phyloP scores from a whole-genome alignment of 305 asterid genomes.

The Solanum aculeatissimum region DNA sequence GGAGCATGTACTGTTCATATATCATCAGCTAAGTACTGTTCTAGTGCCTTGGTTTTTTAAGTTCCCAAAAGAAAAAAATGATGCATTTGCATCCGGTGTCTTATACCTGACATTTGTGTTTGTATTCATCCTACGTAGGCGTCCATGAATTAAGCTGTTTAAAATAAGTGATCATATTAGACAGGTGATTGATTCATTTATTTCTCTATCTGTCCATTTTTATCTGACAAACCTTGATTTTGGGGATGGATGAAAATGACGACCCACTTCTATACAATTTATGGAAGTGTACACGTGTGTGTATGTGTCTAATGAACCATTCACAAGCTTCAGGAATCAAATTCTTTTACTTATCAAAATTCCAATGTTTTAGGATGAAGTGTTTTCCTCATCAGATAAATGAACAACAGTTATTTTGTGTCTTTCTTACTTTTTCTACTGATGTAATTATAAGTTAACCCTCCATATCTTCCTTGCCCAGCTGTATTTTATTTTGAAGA shows the following conservation, averaged over 20 bases:
- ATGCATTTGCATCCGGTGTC: background rate
- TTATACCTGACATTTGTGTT: background rate
- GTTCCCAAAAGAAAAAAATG: background rate
- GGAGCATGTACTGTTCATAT: background rate
- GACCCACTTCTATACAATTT: background rate
- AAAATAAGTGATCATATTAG: background rate
- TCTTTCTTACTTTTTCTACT: background rate
- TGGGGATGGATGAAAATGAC: background rate
- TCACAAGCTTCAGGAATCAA: background rate
- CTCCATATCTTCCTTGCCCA: background rate
- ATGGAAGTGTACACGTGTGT: background rate
- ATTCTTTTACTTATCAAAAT: background rate
- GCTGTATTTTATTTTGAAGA: background rate
- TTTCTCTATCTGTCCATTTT: background rate
- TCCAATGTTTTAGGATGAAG: background rate
- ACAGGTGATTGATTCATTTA: background rate
- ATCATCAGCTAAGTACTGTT: background rate
- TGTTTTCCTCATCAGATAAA: background rate
- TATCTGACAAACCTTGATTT: background rate
- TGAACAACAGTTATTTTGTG: background rate
- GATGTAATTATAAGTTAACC: background rate
- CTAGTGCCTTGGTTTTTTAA: background rate
- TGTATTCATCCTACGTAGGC: background rate
- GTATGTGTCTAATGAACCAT: background rate
- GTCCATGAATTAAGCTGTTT: background rate